Evolutionary conservation across 1,284 basidiomycete genomes (phyloP), one percentile per base, ranked within the genome.

Genomic region (Fomitopsis schrenkii): DNA sequence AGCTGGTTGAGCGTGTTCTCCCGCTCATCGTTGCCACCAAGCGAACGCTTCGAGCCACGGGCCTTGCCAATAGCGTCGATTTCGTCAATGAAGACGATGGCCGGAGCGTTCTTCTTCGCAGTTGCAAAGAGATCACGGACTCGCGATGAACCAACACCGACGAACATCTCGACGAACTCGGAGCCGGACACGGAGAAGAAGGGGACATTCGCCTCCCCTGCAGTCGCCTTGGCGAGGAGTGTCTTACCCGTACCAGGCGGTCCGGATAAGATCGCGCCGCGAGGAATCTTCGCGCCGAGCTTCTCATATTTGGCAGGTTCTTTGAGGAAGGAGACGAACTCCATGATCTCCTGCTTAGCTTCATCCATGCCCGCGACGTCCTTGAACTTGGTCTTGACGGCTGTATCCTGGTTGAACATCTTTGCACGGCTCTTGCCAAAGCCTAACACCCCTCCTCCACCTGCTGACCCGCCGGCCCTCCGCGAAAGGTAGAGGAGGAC

Each of bases 161-260:
- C 97, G 73, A 99, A 99, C 95, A 99, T 98, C 79, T 99, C 97
- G 64, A 99, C 95, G 72, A 99, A 99, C 75, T 99, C 97, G 59
- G 97, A 98, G 59, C 97, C 97, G 50, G 97, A 98, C 44, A 99
- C 97, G 30, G 95, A 97, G 59, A 98, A 84, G 88, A 99, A 99
- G 44, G 97, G 97, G 3, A 98, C 97, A 55, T 88, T 92, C 9
- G 97, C 97, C 77, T 99, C 97, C 57, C 97, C 97, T 2, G 97
- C 97, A 3, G 97, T 98, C 1, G 97, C 97, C 78, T 99, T 99
- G 38, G 97, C 97, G 38, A 99, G 85, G 22, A 99, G 81, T 2
- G 97, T 99, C 81, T 99, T 99, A 76, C 97, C 97, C 3, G 97
- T 99, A 73, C 97, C 97, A 1, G 97, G 97, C 57, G 97, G 97